Evolutionary conservation across 805 yeast species (phyloP).

Genomic region (Debaryomyces maramus): DNA sequence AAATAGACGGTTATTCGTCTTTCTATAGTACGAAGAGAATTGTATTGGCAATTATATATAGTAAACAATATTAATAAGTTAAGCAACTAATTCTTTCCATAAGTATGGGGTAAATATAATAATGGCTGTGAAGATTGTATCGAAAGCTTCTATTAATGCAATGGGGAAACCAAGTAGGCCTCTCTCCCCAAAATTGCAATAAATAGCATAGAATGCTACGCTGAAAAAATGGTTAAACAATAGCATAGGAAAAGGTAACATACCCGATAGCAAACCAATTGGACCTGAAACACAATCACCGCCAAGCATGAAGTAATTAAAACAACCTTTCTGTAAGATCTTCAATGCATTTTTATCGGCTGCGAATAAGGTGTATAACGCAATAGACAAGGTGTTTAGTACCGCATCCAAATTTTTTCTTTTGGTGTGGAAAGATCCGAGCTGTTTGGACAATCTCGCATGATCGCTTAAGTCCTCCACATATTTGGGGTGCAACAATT

Average conservation of each 20-base stretch:
- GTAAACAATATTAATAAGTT: too few species aligned
- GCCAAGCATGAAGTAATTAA: conserved; percentile 79
- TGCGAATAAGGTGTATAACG: conserved; percentile 85
- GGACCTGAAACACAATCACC: conserved; percentile 81
- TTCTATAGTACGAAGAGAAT: too few species aligned
- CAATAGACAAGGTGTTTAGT: conserved; percentile 85
- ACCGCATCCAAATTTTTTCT: conserved; percentile 82
- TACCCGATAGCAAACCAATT: conserved; percentile 78
- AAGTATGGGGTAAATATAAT: conserved; percentile 79
- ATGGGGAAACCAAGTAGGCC: conserved; percentile 70
- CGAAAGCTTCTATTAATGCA: conserved; percentile 68
- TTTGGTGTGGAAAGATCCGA: conserved; percentile 69
- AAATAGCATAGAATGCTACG: conserved; percentile 84
- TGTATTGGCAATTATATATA: too few species aligned
- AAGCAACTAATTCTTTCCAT: conserved; percentile 44
- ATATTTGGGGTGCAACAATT: conserved; percentile 54
- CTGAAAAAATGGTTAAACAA: conserved; percentile 84
- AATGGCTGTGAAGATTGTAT: conserved; percentile 71
- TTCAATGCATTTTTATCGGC: conserved; percentile 69
- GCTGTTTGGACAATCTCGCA: conserved; percentile 52
- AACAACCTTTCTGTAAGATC: conserved; percentile 84
- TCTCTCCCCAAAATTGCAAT: conserved; percentile 60
- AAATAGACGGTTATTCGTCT: too few species aligned
- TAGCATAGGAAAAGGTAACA: conserved; percentile 69
- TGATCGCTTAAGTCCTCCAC: conserved; percentile 61